Evolutionary conservation across 768 basidiomycete genomes (phyloP), one percentile per base, ranked within the genome.

Genomic region (Mycena vulgaris): DNA sequence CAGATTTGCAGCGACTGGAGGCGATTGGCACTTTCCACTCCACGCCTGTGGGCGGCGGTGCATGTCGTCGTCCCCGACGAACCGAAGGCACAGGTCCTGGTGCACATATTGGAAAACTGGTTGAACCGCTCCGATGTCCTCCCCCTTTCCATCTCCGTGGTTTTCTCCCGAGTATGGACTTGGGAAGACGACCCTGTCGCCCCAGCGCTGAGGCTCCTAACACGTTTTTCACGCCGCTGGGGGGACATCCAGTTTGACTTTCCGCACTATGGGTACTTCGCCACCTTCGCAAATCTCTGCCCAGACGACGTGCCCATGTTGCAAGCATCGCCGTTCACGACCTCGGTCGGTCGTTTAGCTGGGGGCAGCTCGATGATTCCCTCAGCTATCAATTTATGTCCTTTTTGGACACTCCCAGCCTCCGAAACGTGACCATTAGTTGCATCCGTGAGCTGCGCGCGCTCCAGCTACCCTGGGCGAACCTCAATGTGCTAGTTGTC

Each of bases 1-100:
- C 63, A 65, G 5, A 31, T 65, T 14, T 65, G 53, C 35, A 16
- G 45, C 14, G 31, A 23, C 16, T 65, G 63, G 63, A 30, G 63
- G 33, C 7, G 35, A 16, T 19, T 65, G 1, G 63, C 63, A 28
- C 25, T 65, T 1, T 37, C 55, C 9, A 65, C 55, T 9, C 63
- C 63, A 10, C 53, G 45, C 6, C 40, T 65, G 7, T 57, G 63
- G 63, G 21, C 63, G 2, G 33, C 63, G 4, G 17, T 65, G 31
- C 63, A 65, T 13, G 28, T 57, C 11, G 63, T 65, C 17, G 6
- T 58, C 21, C 57, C 57, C 1, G 3, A 14, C 2, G 23, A 42
- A 7, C 30, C 57, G 17, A 25, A 42, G 25, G 6, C 42, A 13
- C 37, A 30, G 37, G 39, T 7, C 11, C 28, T 58, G 17, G 17